phyloP scores from a whole-genome alignment of 306 rosid genomes.

The Cicer yamashitae region DNA sequence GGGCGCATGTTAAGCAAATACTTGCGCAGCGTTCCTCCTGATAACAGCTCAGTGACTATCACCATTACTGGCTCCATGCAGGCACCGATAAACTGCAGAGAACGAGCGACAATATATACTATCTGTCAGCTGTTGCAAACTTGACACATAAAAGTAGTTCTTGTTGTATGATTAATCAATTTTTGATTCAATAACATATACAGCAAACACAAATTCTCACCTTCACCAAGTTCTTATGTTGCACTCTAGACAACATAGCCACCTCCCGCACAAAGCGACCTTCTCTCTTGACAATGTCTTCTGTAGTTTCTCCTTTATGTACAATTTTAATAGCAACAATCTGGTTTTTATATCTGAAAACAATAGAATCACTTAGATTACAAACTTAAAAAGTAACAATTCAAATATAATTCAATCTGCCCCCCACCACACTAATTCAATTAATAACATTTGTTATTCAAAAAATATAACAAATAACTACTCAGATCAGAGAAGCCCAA shows the following conservation, averaged over 20 bases:
- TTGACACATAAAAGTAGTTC: constrained; percentile 41
- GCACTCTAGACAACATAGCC: constrained; percentile 88
- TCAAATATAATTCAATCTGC: not conserved
- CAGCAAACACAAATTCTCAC: constrained; percentile 51
- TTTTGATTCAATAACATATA: constrained; percentile 36
- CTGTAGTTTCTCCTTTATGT: constrained; percentile 80
- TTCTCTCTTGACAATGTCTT: constrained; percentile 77
- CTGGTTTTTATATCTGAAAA: constrained; percentile 78
- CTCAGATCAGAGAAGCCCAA: constrained; percentile 41
- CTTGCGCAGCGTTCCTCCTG: constrained; percentile 86
- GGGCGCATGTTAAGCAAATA: constrained; percentile 85
- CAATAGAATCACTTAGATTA: constrained; percentile 33
- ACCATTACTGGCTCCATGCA: constrained; percentile 96
- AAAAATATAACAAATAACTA: constrained; percentile 9
- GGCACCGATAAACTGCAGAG: constrained; percentile 85
- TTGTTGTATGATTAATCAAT: constrained; percentile 2
- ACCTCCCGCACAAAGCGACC: constrained; percentile 89
- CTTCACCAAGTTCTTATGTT: constrained; percentile 92
- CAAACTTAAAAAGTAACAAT: constrained; percentile 29
- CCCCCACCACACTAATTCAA: not conserved
- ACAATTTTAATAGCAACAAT: constrained; percentile 86
- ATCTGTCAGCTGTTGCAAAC: constrained; percentile 43
- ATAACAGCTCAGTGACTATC: constrained; percentile 88
- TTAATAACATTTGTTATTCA: not conserved
- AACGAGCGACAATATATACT: constrained; percentile 40